These are phyloP conservation scores for Globisporangium recalcitrans DNA, from an alignment of 352 stramenopile species.

Conservation along the genomic window DNA sequence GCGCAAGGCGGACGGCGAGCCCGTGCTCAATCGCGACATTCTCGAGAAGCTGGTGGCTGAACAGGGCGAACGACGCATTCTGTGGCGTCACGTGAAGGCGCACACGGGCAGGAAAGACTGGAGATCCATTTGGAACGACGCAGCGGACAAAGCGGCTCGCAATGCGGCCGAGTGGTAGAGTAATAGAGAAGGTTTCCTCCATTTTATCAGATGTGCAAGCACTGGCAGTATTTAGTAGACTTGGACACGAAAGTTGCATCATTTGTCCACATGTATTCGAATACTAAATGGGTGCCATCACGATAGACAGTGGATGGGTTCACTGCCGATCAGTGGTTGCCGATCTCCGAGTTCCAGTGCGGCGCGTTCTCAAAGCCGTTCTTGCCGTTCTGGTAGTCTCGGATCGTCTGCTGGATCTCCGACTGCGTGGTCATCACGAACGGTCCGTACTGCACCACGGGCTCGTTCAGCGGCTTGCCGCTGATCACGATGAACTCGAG, in stretches of 20 bases:
- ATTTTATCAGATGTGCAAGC: not conserved
- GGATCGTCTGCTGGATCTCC: slow-evolving; percentile 52
- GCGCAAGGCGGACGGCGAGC: slow-evolving; percentile 46
- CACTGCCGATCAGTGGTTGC: slow-evolving; percentile 15
- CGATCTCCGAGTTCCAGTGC: slow-evolving; percentile 52
- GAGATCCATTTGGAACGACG: not conserved
- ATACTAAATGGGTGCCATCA: not conserved
- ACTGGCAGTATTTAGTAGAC: not conserved
- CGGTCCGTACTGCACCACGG: slow-evolving; percentile 58
- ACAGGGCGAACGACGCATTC: slow-evolving; percentile 36
- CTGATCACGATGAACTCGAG: slow-evolving; percentile 60
- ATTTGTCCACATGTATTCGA: not conserved
- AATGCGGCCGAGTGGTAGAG: not conserved
- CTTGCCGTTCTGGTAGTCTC: slow-evolving; percentile 43
- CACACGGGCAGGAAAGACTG: slow-evolving; percentile 34
- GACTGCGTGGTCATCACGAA: slow-evolving; percentile 65
- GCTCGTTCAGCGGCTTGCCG: slow-evolving; percentile 54
- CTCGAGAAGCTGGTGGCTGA: slow-evolving; percentile 48
- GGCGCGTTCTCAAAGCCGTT: slow-evolving; percentile 68
- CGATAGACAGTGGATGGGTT: not conserved
- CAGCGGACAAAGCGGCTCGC: not conserved
- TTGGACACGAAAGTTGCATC: not conserved
- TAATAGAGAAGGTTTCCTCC: not conserved
- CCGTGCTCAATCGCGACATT: slow-evolving; percentile 62
- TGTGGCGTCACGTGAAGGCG: slow-evolving; percentile 67